A percentile compares a stretch with the other conserved stretches of the same genome.
These are phyloP conservation scores for Wickerhamomyces rabaulensis DNA, from an alignment of 805 yeast genomes.

Conservation along the genomic window DNA sequence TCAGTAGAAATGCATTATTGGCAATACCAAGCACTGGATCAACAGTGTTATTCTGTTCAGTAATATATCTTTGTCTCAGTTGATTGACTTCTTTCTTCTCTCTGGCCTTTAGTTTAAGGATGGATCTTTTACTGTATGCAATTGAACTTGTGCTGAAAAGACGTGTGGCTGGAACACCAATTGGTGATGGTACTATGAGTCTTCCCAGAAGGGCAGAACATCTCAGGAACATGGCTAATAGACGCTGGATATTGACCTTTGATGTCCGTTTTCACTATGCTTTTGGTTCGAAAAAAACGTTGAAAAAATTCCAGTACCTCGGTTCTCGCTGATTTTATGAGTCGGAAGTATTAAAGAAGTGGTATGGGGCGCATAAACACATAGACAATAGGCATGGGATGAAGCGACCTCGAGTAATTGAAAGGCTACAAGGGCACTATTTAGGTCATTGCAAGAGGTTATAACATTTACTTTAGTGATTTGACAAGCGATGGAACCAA, in stretches of 20 bases:
- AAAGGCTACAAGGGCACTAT: no score
- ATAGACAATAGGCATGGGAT: not conserved
- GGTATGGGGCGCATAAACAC: not conserved
- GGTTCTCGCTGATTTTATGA: not conserved
- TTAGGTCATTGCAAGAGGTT: no score
- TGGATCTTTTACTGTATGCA: constrained; percentile 16
- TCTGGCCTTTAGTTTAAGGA: constrained; percentile 19
- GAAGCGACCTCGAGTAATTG: no score
- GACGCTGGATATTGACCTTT: not conserved
- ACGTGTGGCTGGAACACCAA: constrained; percentile 3
- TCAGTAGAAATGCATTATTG: constrained; percentile 58
- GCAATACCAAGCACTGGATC: constrained; percentile 85
- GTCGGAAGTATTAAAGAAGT: not conserved
- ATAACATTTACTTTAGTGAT: not conserved
- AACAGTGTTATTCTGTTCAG: constrained; percentile 19
- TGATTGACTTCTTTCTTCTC: constrained; percentile 23
- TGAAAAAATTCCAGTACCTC: constrained; percentile 1
- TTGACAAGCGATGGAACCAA: not conserved
- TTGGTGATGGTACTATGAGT: constrained; percentile 8
- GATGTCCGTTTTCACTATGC: not conserved
- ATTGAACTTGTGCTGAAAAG: constrained; percentile 9
- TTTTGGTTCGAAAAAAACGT: constrained; percentile 2
- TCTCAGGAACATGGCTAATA: not conserved
- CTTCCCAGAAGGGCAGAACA: constrained; percentile 1
- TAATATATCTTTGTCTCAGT: constrained; percentile 22